These are phyloP conservation scores for Pythium aquatile DNA, from an alignment of 352 stramenopile genomes.

Conservation along the genomic window DNA sequence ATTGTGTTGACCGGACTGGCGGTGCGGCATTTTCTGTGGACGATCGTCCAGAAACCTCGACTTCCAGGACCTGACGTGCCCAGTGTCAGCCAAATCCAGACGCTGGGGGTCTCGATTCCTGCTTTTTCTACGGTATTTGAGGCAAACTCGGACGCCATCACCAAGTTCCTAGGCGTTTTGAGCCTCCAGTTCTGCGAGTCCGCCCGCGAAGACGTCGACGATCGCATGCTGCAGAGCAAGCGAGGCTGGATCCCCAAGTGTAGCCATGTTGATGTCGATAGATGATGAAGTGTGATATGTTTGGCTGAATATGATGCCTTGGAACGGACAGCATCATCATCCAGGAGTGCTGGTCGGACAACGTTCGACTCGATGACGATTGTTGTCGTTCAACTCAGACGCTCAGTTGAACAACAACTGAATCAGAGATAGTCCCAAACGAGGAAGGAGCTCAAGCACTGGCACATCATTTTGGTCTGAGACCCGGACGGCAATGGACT, in stretches of 20 bases:
- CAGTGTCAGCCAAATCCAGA: not conserved
- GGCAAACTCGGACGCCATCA: not conserved
- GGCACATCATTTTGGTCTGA: too few species aligned
- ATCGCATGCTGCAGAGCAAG: not conserved
- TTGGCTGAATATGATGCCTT: too few species aligned
- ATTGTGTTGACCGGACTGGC: not conserved
- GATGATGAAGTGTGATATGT: too few species aligned
- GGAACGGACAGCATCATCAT: too few species aligned
- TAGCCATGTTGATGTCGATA: not conserved
- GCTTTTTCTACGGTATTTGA: not conserved
- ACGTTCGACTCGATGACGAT: too few species aligned
- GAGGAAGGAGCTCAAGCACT: too few species aligned
- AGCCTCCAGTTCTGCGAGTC: not conserved
- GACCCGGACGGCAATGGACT: too few species aligned
- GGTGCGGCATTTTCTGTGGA: not conserved
- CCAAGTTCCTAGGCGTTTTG: not conserved
- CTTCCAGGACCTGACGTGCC: not conserved
- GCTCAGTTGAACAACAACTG: too few species aligned
- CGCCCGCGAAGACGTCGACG: slow-evolving; percentile 7
- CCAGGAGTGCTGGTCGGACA: too few species aligned
- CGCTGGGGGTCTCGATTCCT: not conserved
- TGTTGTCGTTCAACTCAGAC: too few species aligned
- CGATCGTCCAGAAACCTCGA: not conserved
- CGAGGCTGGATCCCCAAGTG: not conserved
- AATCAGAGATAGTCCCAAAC: too few species aligned